Percentiles rank a stretch among this genome's conserved stretches.
Conservation (phyloP, 257 asterid genomes). For the Fraxinus pennsylvanica region DNA sequence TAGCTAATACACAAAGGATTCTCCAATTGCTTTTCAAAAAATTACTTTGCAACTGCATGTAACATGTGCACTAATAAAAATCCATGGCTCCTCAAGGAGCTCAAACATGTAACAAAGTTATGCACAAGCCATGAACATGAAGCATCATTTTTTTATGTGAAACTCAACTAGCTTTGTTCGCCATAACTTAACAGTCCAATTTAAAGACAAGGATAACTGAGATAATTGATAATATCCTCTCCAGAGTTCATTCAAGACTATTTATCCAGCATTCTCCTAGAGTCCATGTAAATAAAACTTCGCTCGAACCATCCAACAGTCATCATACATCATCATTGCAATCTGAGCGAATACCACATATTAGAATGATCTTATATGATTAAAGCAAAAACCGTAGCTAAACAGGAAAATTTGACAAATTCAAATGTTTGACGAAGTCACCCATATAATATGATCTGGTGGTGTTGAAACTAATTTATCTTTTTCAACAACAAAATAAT, state of each 20-base stretch:
- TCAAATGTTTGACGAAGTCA: constrained; percentile 5
- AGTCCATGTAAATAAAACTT: constrained; percentile 40
- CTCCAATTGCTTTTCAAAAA: background rate
- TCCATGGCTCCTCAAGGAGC: constrained; percentile 14
- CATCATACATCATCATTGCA: constrained; percentile 76
- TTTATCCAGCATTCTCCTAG: constrained; percentile 48
- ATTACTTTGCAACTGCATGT: constrained; percentile 21
- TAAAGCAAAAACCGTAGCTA: constrained; percentile 27
- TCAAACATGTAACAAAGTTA: constrained; percentile 9
- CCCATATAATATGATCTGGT: constrained; percentile 20
- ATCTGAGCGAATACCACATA: constrained; percentile 62
- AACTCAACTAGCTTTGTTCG: constrained; percentile 19
- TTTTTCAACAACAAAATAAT: constrained; percentile 19
- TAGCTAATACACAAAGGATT: background rate
- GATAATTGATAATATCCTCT: constrained; percentile 23
- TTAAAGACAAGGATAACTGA: constrained; percentile 22
- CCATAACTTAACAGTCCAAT: constrained; percentile 19
- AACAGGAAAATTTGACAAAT: constrained; percentile 7
- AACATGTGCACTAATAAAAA: constrained; percentile 6
- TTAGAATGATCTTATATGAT: constrained; percentile 42
- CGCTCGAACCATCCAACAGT: constrained; percentile 52
- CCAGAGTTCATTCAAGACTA: constrained; percentile 41
- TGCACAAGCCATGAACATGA: constrained; percentile 22
- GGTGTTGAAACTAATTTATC: constrained; percentile 14
- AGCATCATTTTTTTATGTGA: constrained; percentile 2